These are phyloP conservation scores for Gentiana straminea DNA, from an alignment of 257 asterid species.

Conservation along the genomic window DNA sequence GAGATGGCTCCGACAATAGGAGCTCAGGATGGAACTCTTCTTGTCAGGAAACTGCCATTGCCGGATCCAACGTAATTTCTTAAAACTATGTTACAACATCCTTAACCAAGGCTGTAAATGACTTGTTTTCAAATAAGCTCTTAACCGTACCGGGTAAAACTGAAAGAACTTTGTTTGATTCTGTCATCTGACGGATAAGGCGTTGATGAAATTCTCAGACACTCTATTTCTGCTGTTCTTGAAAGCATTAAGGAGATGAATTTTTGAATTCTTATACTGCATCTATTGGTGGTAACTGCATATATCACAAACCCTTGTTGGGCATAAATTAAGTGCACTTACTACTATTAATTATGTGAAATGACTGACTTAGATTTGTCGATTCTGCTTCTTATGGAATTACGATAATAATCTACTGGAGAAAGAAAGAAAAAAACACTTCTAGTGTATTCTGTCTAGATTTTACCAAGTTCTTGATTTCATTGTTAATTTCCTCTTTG, in stretches of 20 bases:
- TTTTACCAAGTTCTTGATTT: too few species aligned
- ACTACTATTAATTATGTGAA: background rate
- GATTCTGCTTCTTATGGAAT: too few species aligned
- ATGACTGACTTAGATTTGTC: too few species aligned
- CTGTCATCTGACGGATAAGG: background rate
- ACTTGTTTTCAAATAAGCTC: background rate
- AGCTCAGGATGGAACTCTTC: conserved; percentile 63
- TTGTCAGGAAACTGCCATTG: conserved; percentile 66
- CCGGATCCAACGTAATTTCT: conserved; percentile 50
- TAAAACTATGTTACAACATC: background rate
- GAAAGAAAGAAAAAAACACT: too few species aligned
- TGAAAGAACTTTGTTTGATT: background rate
- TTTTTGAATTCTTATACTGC: background rate
- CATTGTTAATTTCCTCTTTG: background rate
- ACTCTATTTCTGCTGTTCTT: background rate
- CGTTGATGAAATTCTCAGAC: too few species aligned
- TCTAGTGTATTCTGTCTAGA: too few species aligned
- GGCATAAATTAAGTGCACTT: background rate
- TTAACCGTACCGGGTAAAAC: background rate
- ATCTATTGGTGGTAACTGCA: too few species aligned
- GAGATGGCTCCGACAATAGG: conserved; percentile 74
- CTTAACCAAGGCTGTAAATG: conserved; percentile 3
- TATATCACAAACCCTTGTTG: background rate
- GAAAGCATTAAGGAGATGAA: background rate
- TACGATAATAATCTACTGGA: too few species aligned